Conservation (phyloP, 345 rosid species). For the Eucalyptus urophylla region DNA sequence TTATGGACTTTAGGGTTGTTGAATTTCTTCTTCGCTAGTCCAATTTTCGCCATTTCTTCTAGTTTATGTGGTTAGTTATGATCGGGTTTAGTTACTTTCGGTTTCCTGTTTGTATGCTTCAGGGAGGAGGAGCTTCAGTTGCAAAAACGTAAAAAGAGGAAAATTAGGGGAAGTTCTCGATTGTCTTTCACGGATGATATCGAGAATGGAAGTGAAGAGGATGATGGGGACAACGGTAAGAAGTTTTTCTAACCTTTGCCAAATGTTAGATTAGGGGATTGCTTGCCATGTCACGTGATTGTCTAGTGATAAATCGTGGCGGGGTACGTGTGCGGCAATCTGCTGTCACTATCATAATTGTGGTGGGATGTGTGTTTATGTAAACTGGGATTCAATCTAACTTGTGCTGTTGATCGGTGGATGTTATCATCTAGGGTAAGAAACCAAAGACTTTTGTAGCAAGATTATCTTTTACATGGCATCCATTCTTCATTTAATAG, state of each 20-base stretch:
- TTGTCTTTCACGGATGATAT: slow-evolving; percentile 82
- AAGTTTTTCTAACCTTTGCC: neutral
- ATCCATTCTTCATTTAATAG: neutral
- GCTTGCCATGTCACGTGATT: neutral
- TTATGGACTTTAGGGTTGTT: neutral
- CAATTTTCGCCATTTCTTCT: neutral
- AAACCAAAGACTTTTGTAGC: neutral
- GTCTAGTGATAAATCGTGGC: neutral
- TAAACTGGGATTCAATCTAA: neutral
- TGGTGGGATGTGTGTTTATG: neutral
- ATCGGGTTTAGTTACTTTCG: neutral
- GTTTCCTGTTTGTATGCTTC: neutral
- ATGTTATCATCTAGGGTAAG: neutral
- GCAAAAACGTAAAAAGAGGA: slow-evolving; percentile 86
- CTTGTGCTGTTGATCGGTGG: neutral
- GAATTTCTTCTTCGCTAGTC: neutral
- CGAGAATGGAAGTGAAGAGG: slow-evolving; percentile 75
- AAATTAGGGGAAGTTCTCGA: slow-evolving; percentile 63
- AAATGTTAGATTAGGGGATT: neutral
- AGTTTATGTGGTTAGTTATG: neutral
- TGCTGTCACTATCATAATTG: neutral
- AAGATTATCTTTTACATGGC: neutral
- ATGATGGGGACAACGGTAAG: slow-evolving; percentile 42
- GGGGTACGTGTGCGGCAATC: neutral
- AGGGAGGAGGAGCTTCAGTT: slow-evolving; percentile 92